Evolutionary conservation across 2,329 filamentous ascomycete genomes (phyloP).

Genomic region (Amesomyces nigricolor): DNA sequence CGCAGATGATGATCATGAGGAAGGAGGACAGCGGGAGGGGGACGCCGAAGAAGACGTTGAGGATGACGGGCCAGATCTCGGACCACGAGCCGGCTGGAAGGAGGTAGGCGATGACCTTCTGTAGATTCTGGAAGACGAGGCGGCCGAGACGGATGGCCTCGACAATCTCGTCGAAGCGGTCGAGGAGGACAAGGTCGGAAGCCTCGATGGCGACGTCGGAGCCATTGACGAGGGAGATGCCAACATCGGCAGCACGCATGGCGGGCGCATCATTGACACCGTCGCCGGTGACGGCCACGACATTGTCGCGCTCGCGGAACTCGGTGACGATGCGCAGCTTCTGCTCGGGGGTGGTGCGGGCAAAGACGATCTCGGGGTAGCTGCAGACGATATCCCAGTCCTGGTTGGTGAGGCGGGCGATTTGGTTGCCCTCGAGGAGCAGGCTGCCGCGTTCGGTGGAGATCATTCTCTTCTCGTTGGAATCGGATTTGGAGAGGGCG

Average conservation of each 20-base stretch:
- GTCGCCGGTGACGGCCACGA: constrained; percentile 68
- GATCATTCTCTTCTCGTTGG: neutral
- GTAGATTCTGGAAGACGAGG: constrained; percentile 8
- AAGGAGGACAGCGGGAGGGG: constrained; percentile 47
- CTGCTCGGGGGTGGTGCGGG: constrained; percentile 62
- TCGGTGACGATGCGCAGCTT: constrained; percentile 63
- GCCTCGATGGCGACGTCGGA: constrained; percentile 60
- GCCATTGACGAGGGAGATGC: constrained; percentile 57
- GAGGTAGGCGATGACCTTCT: constrained; percentile 28
- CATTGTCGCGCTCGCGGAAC: constrained; percentile 44
- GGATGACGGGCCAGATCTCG: constrained; percentile 52
- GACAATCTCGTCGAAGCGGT: constrained; percentile 7
- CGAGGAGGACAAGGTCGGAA: constrained; percentile 6
- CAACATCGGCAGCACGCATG: constrained; percentile 58
- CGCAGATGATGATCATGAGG: constrained; percentile 54
- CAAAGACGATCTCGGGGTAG: constrained; percentile 59
- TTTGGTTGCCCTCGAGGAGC: constrained; percentile 49
- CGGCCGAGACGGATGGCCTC: constrained; percentile 7
- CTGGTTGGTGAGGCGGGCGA: constrained; percentile 48
- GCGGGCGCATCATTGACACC: constrained; percentile 64
- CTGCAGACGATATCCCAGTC: constrained; percentile 43
- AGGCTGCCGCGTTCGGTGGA: constrained; percentile 24
- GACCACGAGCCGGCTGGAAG: constrained; percentile 44
- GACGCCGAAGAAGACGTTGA: constrained; percentile 52
- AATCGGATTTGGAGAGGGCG: neutral